A percentile compares a stretch with the other conserved stretches of the same genome.
phyloP scores from a whole-genome alignment of 2,329 filamentous ascomycete species.

The Aspergillus ochraceus region DNA sequence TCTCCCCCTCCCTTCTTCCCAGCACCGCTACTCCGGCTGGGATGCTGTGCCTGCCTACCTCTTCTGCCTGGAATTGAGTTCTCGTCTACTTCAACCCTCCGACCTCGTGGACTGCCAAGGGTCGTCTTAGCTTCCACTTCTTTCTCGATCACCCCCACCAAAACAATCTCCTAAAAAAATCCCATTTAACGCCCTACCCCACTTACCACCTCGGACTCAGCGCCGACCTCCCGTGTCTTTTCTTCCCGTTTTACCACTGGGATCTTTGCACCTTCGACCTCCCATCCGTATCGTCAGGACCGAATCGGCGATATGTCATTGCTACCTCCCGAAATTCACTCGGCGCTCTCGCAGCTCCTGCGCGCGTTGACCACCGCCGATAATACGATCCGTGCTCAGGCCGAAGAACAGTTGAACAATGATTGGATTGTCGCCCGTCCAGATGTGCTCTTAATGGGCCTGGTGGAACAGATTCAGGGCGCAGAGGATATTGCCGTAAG shows the following conservation, averaged over 20 bases:
- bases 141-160: conserved; percentile 19
- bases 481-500: conserved; percentile 72
- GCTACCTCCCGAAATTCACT: conserved; percentile 78
- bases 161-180: conserved; percentile 22
- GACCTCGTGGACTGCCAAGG: background rate
- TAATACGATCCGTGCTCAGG: conserved; percentile 79
- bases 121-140: background rate
- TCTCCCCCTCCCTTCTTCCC: conserved; percentile 11
- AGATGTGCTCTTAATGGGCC: conserved; percentile 86
- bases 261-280: conserved; percentile 16
- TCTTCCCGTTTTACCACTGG: conserved; percentile 6
- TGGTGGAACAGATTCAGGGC: conserved; percentile 85
- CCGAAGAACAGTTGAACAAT: conserved; percentile 85
- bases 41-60: conserved; percentile 27
- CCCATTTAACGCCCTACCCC: conserved; percentile 14
- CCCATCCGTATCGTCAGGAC: conserved; percentile 20
- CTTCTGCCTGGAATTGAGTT: conserved; percentile 13
- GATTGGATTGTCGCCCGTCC: conserved; percentile 84
- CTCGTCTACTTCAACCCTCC: background rate
- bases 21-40: conserved; percentile 15
- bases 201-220: conserved; percentile 15
- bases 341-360: conserved; percentile 81
- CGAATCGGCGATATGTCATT: conserved; percentile 68
- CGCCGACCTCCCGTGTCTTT: conserved; percentile 15
- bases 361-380: conserved; percentile 86